These are phyloP conservation scores for Pseudevernia furfuracea DNA, from an alignment of 495 filamentous ascomycete genomes.

Conservation along the genomic window DNA sequence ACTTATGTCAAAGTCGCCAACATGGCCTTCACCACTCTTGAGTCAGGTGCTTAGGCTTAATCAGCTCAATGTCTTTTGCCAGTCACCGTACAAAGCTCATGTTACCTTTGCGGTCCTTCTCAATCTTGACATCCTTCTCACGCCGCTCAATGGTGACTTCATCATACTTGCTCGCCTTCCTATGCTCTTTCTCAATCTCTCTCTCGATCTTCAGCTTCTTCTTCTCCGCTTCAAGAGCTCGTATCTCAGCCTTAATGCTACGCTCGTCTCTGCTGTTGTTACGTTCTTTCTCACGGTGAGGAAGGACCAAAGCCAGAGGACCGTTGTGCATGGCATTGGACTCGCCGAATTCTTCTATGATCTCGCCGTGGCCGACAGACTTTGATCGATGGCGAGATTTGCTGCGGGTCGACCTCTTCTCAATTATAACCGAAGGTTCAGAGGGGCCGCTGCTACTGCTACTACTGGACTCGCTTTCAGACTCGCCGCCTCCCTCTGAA, in stretches of 20 bases:
- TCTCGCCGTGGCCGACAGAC: slow-evolving; percentile 30
- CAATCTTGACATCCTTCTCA: slow-evolving; percentile 54
- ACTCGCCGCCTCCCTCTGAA: slow-evolving; percentile 10
- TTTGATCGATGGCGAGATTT: slow-evolving; percentile 32
- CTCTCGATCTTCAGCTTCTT: slow-evolving; percentile 38
- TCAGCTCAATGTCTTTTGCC: slow-evolving; percentile 25
- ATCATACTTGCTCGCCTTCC: slow-evolving; percentile 47
- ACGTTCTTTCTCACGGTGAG: slow-evolving; percentile 31
- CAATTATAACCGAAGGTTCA: slow-evolving; percentile 14
- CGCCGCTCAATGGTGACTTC: slow-evolving; percentile 43
- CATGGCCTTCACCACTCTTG: slow-evolving; percentile 63
- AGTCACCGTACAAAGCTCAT: slow-evolving; percentile 47
- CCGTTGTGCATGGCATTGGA: slow-evolving; percentile 45
- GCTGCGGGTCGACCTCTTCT: slow-evolving; percentile 17
- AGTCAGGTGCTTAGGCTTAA: slow-evolving; percentile 44
- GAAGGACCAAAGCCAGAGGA: slow-evolving; percentile 48
- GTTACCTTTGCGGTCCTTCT: slow-evolving; percentile 84
- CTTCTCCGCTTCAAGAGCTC: slow-evolving; percentile 46
- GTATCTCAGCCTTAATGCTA: slow-evolving; percentile 53
- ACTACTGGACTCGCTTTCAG: slow-evolving; percentile 15
- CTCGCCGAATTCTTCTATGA: slow-evolving; percentile 38
- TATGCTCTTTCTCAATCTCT: slow-evolving; percentile 31
- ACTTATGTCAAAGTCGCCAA: slow-evolving; percentile 65
- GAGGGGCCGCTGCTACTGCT: slow-evolving; percentile 6
- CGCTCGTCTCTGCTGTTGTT: slow-evolving; percentile 37